These are phyloP conservation scores for Skeletonema menzelii DNA, from an alignment of 108 stramenopile species.

Conservation along the genomic window DNA sequence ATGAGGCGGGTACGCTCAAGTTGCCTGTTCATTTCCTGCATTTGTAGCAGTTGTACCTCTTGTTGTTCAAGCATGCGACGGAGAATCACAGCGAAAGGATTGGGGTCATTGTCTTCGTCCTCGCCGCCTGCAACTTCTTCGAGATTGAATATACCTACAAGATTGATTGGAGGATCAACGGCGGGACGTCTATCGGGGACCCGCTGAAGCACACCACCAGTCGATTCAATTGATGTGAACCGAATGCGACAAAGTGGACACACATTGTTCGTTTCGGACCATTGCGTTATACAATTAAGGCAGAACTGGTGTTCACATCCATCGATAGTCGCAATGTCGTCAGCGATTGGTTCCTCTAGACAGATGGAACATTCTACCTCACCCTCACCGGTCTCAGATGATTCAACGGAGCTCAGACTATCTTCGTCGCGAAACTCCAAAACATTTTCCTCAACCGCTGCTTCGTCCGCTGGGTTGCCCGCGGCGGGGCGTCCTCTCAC, in stretches of 20 bases:
- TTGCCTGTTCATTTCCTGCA: no score
- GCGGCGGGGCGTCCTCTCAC: not conserved
- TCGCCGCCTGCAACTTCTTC: not conserved
- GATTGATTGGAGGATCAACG: not conserved
- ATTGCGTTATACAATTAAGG: slow-evolving; percentile 28
- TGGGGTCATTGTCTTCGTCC: not conserved
- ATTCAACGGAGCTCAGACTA: not conserved
- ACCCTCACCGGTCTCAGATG: not conserved
- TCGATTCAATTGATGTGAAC: not conserved
- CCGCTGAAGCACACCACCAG: not conserved
- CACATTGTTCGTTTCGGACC: not conserved
- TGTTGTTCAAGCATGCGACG: not conserved
- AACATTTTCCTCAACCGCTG: not conserved
- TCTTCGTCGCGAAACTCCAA: not conserved
- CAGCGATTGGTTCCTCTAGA: slow-evolving; percentile 46
- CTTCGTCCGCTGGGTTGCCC: not conserved
- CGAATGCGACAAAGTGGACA: not conserved
- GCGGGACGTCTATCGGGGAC: not conserved
- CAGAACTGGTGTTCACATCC: slow-evolving; percentile 75
- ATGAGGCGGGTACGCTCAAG: no score
- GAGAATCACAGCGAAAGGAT: not conserved
- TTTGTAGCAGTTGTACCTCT: not conserved
- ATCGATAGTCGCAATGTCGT: slow-evolving; percentile 48
- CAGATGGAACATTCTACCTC: slow-evolving; percentile 57
- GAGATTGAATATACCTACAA: not conserved